Evolutionary conservation across 2,329 filamentous ascomycete genomes (phyloP).

Genomic region (Sporothrix pseudoabietina): DNA sequence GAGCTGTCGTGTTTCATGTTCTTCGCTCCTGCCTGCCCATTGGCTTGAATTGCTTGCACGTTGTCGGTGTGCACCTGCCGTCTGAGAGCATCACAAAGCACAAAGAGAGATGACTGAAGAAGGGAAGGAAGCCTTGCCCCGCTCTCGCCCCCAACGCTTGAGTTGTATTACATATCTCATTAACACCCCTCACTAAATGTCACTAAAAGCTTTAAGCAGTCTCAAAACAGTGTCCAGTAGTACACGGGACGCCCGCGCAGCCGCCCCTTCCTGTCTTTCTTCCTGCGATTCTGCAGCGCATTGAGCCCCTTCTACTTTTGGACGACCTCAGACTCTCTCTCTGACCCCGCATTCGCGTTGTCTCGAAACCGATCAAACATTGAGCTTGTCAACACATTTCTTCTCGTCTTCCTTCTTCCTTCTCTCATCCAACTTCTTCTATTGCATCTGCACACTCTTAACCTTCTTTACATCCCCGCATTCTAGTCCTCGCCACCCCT

Average conservation of each 20-base stretch:
- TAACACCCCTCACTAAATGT: conserved; percentile 16
- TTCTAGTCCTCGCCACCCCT: neutral
- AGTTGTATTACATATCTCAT: neutral
- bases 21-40: conserved; percentile 4
- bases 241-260: conserved; percentile 4
- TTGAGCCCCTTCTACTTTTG: conserved; percentile 16
- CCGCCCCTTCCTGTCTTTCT: neutral
- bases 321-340: conserved; percentile 4
- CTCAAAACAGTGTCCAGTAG: conserved; percentile 1
- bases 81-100: neutral
- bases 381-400: conserved; percentile 15
- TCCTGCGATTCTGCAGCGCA: conserved; percentile 15
- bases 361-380: conserved; percentile 18
- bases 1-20: conserved; percentile 15
- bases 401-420: neutral
- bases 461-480: neutral
- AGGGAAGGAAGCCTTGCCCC: neutral
- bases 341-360: conserved; percentile 2
- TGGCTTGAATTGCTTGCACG: conserved; percentile 1
- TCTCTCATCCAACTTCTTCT: neutral
- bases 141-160: neutral
- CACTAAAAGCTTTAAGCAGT: conserved; percentile 8
- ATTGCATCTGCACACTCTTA: neutral
- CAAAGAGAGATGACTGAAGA: neutral
- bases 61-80: neutral